Evolutionary conservation across 331 rosid genomes (phyloP), one percentile per base, ranked within the genome.

Genomic region (Arachis monticola): DNA sequence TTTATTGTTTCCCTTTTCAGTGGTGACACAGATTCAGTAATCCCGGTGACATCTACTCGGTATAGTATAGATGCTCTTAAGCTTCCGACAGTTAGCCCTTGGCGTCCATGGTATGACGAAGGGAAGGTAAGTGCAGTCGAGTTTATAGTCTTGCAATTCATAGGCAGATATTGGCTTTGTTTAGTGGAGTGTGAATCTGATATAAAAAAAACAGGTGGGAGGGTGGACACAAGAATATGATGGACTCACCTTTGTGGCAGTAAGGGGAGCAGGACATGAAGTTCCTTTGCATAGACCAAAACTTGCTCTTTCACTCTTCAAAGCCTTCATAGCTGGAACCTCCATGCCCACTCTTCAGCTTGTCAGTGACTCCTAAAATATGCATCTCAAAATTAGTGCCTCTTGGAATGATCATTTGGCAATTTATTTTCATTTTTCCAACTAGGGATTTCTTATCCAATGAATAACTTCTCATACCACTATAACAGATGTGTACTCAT

Each of bases 241-340:
- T 32, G 92, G 98, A 67, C 84, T 93, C 38, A 93, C 87, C n/a
- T 89, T 93, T 72, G 97, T 91, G 51, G 74, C 83, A 0, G 92
- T 91, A 67, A 83, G 97, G 69, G 97, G 98, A 70, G 98, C 97
- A 27, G 96, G 98, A 13, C 97, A 89, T 12, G 97, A 93, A 87
- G 96, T 93, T 67, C 91, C 98, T 77, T 77, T 93, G 56, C 98
- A 91, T 81, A 86, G 40, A 72, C 97, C 98, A 47, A 91, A 93
- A 81, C 87, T 82, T 75, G 97, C 98, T 65, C 83, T 91, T 5
- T 50, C 85, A 52, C 82, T 93, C 14, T 4, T 88, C 77, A 86
- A 87, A 79, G 14, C 89, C 77, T 93, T 87, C 87, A 69, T 93
- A 73, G 77, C 92, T 61, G 97, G 96, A 60, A 70, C 84, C 70